Conservation (phyloP, 805 yeast genomes). For the Teunomyces cretensis region DNA sequence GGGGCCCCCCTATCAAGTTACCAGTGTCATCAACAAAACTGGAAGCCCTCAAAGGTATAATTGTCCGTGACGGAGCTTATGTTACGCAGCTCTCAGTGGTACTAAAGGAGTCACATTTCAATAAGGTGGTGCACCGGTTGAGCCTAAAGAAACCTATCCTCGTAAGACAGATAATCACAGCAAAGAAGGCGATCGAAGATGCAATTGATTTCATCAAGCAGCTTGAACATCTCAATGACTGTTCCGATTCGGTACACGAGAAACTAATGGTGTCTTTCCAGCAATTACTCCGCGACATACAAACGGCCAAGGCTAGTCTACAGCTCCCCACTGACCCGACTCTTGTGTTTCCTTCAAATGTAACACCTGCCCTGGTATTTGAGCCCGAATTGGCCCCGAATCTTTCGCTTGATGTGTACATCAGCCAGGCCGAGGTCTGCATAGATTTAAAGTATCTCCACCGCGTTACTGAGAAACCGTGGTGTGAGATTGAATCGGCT, state of each 20-base stretch:
- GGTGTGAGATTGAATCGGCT: conserved; percentile 52
- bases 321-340: conserved; percentile 54
- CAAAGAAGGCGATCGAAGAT: conserved; percentile 33
- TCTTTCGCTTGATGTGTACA: conserved; percentile 55
- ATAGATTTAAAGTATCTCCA: conserved; percentile 26
- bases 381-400: conserved; percentile 49
- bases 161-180: conserved; percentile 47
- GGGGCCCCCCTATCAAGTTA: conserved; percentile 49
- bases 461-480: conserved; percentile 55
- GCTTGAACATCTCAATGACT: conserved; percentile 3
- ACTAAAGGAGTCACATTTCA: conserved; percentile 38
- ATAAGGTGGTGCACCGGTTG: conserved; percentile 28
- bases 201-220: conserved; percentile 13
- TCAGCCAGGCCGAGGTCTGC: conserved; percentile 56
- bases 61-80: conserved; percentile 55
- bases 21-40: conserved; percentile 57
- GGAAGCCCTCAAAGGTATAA: conserved; percentile 59
- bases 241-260: conserved; percentile 12
- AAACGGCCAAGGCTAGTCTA: conserved; percentile 22
- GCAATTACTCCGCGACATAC: conserved; percentile 22
- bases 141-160: conserved; percentile 31
- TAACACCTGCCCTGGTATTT: conserved; percentile 34
- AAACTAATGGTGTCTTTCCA: conserved; percentile 24
- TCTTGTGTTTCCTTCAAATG: conserved; percentile 58
- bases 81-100: conserved; percentile 48